These are phyloP conservation scores for Cutaneotrichosporon curvatum DNA, from an alignment of 1,284 basidiomycete species.

Conservation along the genomic window DNA sequence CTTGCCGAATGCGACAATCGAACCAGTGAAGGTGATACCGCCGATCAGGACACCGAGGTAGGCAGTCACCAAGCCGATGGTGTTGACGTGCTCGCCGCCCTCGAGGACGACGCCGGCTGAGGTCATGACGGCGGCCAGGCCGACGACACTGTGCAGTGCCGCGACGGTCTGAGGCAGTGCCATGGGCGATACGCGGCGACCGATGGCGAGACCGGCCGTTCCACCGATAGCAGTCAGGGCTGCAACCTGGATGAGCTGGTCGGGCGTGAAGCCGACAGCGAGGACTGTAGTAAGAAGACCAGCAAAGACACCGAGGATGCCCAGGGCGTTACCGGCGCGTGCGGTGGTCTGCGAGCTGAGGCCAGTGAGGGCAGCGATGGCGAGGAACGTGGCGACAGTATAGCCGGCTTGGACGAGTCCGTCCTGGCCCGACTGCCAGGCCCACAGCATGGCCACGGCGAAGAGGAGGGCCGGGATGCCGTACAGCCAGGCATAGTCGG, in stretches of 20 bases:
- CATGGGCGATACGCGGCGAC: slow-evolving; percentile 71
- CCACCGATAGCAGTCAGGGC: slow-evolving; percentile 64
- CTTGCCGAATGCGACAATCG: slow-evolving; percentile 79
- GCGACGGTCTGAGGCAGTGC: slow-evolving; percentile 75
- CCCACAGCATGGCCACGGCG: slow-evolving; percentile 68
- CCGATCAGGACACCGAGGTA: slow-evolving; percentile 78
- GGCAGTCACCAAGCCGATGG: slow-evolving; percentile 68
- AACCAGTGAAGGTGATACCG: slow-evolving; percentile 45
- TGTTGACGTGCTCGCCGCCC: slow-evolving; percentile 53
- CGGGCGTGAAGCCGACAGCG: slow-evolving; percentile 70
- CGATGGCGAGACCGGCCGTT: slow-evolving; percentile 58
- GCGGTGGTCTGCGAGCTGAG: slow-evolving; percentile 56
- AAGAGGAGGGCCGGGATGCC: slow-evolving; percentile 68
- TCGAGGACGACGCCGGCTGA: slow-evolving; percentile 69
- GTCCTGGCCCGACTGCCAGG: slow-evolving; percentile 69
- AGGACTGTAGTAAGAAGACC: slow-evolving; percentile 69
- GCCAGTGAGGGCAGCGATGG: slow-evolving; percentile 55
- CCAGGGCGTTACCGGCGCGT: slow-evolving; percentile 71
- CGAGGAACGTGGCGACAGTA: slow-evolving; percentile 68
- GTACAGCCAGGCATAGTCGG: slow-evolving; percentile 76
- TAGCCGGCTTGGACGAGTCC: slow-evolving; percentile 82
- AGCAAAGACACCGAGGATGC: slow-evolving; percentile 70
- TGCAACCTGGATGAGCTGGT: slow-evolving; percentile 68
- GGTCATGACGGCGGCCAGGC: slow-evolving; percentile 74
- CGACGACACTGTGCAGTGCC: slow-evolving; percentile 69